Percentiles rank a stretch among this genome's conserved stretches.
Evolutionary conservation across 202 grass and related monocot genomes (phyloP).

Genomic region (Elaeis oleifera): DNA sequence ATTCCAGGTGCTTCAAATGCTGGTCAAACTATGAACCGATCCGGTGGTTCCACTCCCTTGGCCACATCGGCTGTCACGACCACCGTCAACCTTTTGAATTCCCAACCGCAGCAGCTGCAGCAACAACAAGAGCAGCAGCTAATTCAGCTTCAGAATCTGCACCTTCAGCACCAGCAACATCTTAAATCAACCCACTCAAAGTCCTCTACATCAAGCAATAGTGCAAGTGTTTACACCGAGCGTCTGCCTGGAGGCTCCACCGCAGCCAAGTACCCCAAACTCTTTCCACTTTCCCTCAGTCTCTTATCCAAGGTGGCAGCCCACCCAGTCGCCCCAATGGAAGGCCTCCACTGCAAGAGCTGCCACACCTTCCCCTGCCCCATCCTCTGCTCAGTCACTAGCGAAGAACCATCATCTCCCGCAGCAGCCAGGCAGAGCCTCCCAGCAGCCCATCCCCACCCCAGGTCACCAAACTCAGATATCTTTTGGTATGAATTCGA

Average conservation of each 20-base stretch:
- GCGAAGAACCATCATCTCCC: constrained; percentile 46
- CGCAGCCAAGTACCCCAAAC: constrained; percentile 29
- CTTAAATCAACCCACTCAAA: constrained; percentile 57
- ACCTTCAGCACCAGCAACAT: constrained; percentile 36
- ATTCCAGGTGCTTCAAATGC: constrained; percentile 32
- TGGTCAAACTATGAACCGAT: constrained; percentile 24
- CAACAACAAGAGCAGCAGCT: constrained; percentile 16
- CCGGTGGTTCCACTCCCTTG: constrained; percentile 12
- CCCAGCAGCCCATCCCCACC: constrained; percentile 35
- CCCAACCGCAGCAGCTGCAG: constrained; percentile 34
- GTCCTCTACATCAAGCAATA: constrained; percentile 45
- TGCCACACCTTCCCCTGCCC: constrained; percentile 32
- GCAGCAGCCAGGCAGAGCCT: constrained; percentile 46
- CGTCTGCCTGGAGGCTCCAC: constrained; percentile 22
- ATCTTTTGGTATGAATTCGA: constrained; percentile 55
- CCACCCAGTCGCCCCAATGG: constrained; percentile 49
- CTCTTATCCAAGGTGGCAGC: constrained; percentile 46
- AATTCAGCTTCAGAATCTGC: constrained; percentile 17
- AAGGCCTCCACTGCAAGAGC: constrained; percentile 51
- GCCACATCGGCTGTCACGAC: constrained; percentile 3
- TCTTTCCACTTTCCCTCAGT: constrained; percentile 41
- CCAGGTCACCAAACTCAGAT: constrained; percentile 61
- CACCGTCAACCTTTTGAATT: constrained; percentile 16
- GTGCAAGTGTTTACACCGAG: constrained; percentile 38
- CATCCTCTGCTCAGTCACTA: neutral